Base-by-base conservation (phyloP, 306 rosid species). In the Cyclanthera cordifolia region DNA sequence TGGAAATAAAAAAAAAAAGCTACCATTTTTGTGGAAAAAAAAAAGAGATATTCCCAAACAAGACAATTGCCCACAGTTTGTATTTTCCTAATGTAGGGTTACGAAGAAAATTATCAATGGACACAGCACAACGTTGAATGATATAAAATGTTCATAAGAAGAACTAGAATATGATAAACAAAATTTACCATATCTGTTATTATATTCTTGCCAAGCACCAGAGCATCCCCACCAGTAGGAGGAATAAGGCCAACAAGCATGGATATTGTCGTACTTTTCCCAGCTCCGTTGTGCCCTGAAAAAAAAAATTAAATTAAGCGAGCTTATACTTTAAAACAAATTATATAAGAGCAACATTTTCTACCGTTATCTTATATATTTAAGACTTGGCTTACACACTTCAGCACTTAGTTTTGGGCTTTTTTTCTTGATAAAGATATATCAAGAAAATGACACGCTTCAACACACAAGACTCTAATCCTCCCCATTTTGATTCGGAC, bases 241-340 rank as follows among this genome's bases (percentile, higher is more conserved):
- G 82, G 82, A 89, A 85, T 77, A 73, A 89, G 95, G 69, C 98
- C 98, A 72, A 92, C 98, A 69, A 92, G 96, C 96, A 92, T 92
- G 46, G 98, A 87, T 73, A 92, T 89, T 39, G 98, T 87, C 11
- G 98, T 92, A 79, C 96, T 89, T 82, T 92, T 92, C 32, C 98
- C 98, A 83, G 98, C 98, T 67, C 96, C 96, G 73, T 87, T 92
- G 77, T 92, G 98, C 73, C 98, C 98, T 92, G 79, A 58, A 81
- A 73, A 79, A 25, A 34, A 74, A 39, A 69, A 25, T 19, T 15
- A 67, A 45, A 68, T 70, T 74, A 55, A 34, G 46, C 50, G 25
- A 50, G 66, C 57, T 52, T 13, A 41, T 63, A 6, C 5, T 5
- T 4, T 37, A 61, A 61, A 61, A 37, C 1, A 37, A 61, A 19